Evolutionary conservation across 2,329 filamentous ascomycete species (phyloP), one percentile per base, ranked within the genome.

Genomic region (Diaporthe sp.): DNA sequence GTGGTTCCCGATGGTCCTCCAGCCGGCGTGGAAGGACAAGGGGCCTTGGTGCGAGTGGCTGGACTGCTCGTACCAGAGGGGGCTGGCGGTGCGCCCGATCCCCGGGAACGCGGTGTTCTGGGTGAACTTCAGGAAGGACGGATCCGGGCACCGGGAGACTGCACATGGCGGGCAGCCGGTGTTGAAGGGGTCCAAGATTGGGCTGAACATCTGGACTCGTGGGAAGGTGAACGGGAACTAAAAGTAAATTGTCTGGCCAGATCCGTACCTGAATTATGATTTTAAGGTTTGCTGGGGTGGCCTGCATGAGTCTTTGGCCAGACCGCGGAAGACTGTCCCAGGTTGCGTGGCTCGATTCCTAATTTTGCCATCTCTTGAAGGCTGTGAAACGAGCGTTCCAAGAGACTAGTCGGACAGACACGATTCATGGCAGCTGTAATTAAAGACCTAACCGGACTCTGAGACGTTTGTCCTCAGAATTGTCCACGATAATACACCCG

Each of bases 121-220:
- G 89, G 88, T 90, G 80, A 90, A 91, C 79, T 90, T 90, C 79
- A 83, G 84, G 12, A 82, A 87, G 0, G 87, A 89, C 75, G 88
- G 88, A 3, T 84, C 83, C 5, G 85, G 85, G 0, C 83, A 84
- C 71, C 88, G 88, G 0, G 87, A 89, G 81, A 88, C 88, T 31
- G 90, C 88, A 86, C 89, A 91, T 79, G 88, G 88, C 44, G 88
- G 88, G 0, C 76, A 90, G 78, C 87, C 87, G 1, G 88, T 91
- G 13, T 81, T 79, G 51, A 83, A 85, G 75, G 89, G 89, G 7
- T 84, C 83, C 68, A 90, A 90, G 80, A 85, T 90, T 74, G 89
- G 89, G 4, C 76, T 91, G 78, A 90, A 91, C 76, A 89, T 91
- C 53, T 90, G 89, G 89, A 90, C 87, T 74, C 89, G 84, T 82